These are phyloP conservation scores for Alternaria solani DNA, from an alignment of 2,329 filamentous ascomycete genomes.

Conservation along the genomic window DNA sequence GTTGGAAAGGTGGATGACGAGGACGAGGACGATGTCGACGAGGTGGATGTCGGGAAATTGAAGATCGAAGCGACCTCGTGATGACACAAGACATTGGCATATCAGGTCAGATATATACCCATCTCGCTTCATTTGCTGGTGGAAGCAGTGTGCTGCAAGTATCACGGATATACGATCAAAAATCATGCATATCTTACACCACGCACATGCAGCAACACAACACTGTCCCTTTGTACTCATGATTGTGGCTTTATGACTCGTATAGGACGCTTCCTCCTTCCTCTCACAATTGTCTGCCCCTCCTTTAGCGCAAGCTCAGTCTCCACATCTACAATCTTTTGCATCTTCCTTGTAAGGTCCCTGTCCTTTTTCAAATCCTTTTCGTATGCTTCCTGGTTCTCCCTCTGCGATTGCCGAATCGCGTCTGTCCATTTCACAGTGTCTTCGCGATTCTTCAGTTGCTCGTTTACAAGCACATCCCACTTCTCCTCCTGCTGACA, in stretches of 20 bases:
- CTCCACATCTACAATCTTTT: slow-evolving; percentile 59
- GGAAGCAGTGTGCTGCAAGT: background rate
- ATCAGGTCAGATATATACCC: slow-evolving; percentile 32
- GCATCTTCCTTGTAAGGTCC: slow-evolving; percentile 53
- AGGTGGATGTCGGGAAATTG: slow-evolving; percentile 54
- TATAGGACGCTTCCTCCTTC: slow-evolving; percentile 36
- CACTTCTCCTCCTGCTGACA: slow-evolving; percentile 58
- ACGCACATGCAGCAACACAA: background rate
- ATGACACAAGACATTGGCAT: slow-evolving; percentile 3
- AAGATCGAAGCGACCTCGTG: slow-evolving; percentile 57
- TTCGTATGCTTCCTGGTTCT: slow-evolving; percentile 28
- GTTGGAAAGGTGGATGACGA: slow-evolving; percentile 68
- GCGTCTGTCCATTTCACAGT: slow-evolving; percentile 44
- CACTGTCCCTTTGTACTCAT: background rate
- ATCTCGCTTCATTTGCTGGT: background rate
- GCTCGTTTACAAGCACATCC: slow-evolving; percentile 52
- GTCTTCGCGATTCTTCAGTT: slow-evolving; percentile 19
- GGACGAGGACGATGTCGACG: slow-evolving; percentile 67
- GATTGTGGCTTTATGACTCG: slow-evolving; percentile 25
- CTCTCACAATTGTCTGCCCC: slow-evolving; percentile 40
- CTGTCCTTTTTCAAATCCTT: slow-evolving; percentile 38
- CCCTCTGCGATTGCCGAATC: slow-evolving; percentile 27
- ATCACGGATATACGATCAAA: background rate
- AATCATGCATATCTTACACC: background rate
- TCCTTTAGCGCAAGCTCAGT: slow-evolving; percentile 54